Percentiles rank a stretch among this genome's conserved stretches.
Evolutionary conservation across 257 asterid species (phyloP).

Genomic region (Solanum piurae): DNA sequence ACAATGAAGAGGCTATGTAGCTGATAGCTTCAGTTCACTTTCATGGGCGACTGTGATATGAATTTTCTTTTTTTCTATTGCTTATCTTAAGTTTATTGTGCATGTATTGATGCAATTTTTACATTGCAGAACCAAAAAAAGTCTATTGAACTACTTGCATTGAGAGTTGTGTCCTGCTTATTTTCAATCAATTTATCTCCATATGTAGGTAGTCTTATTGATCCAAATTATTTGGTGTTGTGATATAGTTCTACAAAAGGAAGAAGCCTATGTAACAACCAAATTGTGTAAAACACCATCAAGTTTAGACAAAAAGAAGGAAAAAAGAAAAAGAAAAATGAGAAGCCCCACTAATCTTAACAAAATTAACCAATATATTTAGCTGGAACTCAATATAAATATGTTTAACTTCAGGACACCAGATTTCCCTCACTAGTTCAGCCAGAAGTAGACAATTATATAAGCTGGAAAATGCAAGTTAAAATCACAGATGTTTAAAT

Average conservation of each 20-base stretch:
- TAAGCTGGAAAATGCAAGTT: background rate
- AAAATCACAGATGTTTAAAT: background rate
- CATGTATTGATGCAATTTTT: background rate
- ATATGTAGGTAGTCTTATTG: background rate
- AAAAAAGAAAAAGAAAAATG: background rate
- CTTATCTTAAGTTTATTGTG: background rate
- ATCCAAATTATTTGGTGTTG: background rate
- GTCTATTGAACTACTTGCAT: background rate
- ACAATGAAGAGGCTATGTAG: constrained; percentile 4
- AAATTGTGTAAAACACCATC: background rate
- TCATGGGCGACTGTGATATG: background rate
- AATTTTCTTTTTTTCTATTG: background rate
- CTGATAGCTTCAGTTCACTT: constrained; percentile 6
- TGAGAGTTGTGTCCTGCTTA: background rate
- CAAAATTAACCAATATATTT: background rate
- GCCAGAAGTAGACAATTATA: background rate
- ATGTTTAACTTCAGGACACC: background rate
- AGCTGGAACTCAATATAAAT: background rate
- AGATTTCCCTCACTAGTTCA: background rate
- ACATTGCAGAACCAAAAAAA: background rate
- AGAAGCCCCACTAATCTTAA: background rate
- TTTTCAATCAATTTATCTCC: background rate
- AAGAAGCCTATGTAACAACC: background rate
- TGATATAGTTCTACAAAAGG: background rate
- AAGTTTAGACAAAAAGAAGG: background rate